Base-by-base conservation (phyloP, 1,284 basidiomycete species). In the Neolentinus lepideus region DNA sequence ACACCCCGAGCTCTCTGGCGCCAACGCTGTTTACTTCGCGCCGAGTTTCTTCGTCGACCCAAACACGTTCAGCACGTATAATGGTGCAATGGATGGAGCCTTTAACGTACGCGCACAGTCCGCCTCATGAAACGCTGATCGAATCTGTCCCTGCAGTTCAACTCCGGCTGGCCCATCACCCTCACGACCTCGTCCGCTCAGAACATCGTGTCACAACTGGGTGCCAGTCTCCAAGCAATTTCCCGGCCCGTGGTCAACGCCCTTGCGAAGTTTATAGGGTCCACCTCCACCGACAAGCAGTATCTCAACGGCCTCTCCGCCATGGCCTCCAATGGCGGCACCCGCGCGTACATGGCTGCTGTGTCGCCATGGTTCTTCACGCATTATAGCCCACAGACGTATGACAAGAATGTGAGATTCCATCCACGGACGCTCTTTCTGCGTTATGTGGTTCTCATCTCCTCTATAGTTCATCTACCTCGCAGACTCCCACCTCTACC, bases 331-430 rank as follows among this genome's bases (percentile, higher is more conserved):
- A 58, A 61, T 52, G 60, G 56, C 10, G 29, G 47, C 2, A 56
- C 56, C 56, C 52, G 51, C 48, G 61, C 62, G 3, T 66, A 66
- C 61, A 62, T 68, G 58, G 59, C 63, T 58, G 71, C 73, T 12
- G 74, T 70, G 8, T 72, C 72, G 21, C 71, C 75, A 0, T 77
- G 75, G 74, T 93, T 93, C 75, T 93, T 86, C 75, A 92, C 90
- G 8, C 87, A 89, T 62, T 89, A 85, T 62, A 72, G 80, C 27
- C 69, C 74, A 2, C 66, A 85, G 45, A 75, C 78, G 0, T 92
- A 81, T 69, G 84, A 92, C 74, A 93, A 94, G 74, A 92, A 93
- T 69, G 90, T 90, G 58, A 62, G 79, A 52, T 24, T 36, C 50
- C 50, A 35, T 19, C 22, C 21, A 12, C 29, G 4, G 29, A 12